Base-by-base conservation (phyloP, 345 rosid species). In the Laguncularia racemosa region DNA sequence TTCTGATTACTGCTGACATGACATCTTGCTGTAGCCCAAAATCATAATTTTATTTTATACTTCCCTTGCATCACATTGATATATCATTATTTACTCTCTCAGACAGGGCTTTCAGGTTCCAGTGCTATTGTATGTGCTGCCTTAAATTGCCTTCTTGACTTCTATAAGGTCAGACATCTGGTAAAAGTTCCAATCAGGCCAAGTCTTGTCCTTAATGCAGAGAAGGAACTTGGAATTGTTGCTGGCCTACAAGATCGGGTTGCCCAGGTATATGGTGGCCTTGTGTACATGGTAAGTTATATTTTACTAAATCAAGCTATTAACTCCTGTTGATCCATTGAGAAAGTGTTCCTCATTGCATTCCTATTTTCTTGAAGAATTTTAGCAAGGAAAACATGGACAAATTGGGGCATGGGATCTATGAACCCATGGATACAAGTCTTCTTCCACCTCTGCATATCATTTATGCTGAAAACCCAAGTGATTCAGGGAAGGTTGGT, bases 201-300 rank as follows among this genome's bases (percentile, higher is more conserved):
- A 45, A 82, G 75, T 60, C 72, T 89, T 59, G 69, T 89, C 49
- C 92, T 93, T 48, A 61, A 44, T 16, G 97, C 97, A 0, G 97
- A 93, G 80, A 62, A 84, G 67, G 84, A 89, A 62, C 91, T 93
- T 21, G 96, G 99, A 47, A 89, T 89, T 55, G 90, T 93, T 60
- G 99, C 99, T 11, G 99, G 99, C 59, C 95, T 93, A 73, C 99
- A 87, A 69, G 97, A 93, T 77, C 78, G 99, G 33, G 99, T 93
- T 18, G 96, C 96, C 44, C 99, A 89, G 65, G 85, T 89, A 17
- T 93, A 87, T 67, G 97, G 97, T 16, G 99, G 99, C 61, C 96
- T 93, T 55, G 90, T 89, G 62, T 82, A 85, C 78, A 93, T 89
- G 99, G 99, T 93, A 26, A 50, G 64, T 57, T 26, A 33, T 48